Evolutionary conservation across 2,329 filamentous ascomycete genomes (phyloP), one percentile per base, ranked within the genome.

Genomic region (Fusarium transvaalense): DNA sequence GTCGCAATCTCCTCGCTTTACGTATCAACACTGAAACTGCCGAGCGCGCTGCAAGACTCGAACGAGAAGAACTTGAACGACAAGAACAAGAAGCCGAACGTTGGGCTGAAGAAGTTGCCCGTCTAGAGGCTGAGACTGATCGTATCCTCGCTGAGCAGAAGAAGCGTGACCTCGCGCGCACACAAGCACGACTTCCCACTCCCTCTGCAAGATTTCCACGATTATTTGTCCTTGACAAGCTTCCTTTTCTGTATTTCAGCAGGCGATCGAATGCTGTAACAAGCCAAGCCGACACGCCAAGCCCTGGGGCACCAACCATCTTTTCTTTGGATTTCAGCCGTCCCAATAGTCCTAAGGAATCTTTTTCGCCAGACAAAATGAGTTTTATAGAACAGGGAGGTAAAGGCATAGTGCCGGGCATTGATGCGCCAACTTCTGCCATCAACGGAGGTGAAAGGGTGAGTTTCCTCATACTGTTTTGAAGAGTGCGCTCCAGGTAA

Each of bases 381-480:
- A 75, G 72, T 53, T 78, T 78, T 48, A 84, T 85, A 58, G 79
- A 82, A 61, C 75, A 76, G n/a, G 82, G 82, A 27, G 83, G 81
- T 14, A 81, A 76, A 67, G 83, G 82, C 59, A 80, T 83, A 58
- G 80, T 83, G 8, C 82, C 83, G 38, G 82, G 83, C 52, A 89
- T 85, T 42, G 93, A 97, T 81, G 92, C 92, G 23, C 94, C 94
- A 2, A 83, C 90, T 12, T 94, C 93, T 55, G 92, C 92, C 15
- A 90, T 91, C 61, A 97, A 97, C 80, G 88, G 91, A 64, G 91
- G 90, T 45, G 92, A 94, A 75, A 85, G 93, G 72, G 90, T 92
- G 79, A 84, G 88, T 82, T 37, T 32, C 19, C 19, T 25, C 13
- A n/a, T 17, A 34, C 34, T 21, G 17, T 46, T 27, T 34, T 31